Percentiles rank a stretch among this genome's conserved stretches.
Evolutionary conservation across 2,329 filamentous ascomycete species (phyloP).

Genomic region (Colletotrichum tabaci): DNA sequence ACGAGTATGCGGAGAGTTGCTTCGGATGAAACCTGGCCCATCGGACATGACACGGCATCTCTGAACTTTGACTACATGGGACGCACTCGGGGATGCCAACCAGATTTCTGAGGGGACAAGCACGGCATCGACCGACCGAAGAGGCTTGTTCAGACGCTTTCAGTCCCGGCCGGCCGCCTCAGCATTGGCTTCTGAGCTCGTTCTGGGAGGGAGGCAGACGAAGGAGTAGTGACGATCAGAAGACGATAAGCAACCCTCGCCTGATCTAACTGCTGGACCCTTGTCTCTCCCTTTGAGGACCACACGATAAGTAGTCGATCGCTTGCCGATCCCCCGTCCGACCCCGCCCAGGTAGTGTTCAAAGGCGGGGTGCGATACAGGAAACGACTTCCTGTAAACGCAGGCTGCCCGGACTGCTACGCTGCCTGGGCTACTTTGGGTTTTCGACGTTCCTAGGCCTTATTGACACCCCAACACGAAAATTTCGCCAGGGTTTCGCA

Average conservation of each 20-base stretch:
- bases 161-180: neutral
- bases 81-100: neutral
- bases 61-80: slow-evolving; percentile 17
- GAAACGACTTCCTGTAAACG: neutral
- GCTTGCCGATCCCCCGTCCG: slow-evolving; percentile 17
- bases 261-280: slow-evolving; percentile 19
- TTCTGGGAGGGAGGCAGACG: neutral
- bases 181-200: neutral
- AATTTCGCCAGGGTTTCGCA: neutral
- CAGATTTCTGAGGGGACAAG: neutral
- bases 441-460: neutral
- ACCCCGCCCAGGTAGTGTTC: slow-evolving; percentile 17
- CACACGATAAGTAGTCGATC: slow-evolving; percentile 10
- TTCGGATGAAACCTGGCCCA: slow-evolving; percentile 33
- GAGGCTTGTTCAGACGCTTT: slow-evolving; percentile 4
- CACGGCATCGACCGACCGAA: slow-evolving; percentile 10
- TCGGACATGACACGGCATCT: slow-evolving; percentile 22
- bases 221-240: neutral
- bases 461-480: neutral
- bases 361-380: slow-evolving; percentile 21
- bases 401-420: neutral
- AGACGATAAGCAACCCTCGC: slow-evolving; percentile 17
- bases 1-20: neutral
- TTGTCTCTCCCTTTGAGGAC: slow-evolving; percentile 6
- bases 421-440: neutral